Evolutionary conservation across 257 asterid species (phyloP).

Genomic region (Linderniella brevidens): DNA sequence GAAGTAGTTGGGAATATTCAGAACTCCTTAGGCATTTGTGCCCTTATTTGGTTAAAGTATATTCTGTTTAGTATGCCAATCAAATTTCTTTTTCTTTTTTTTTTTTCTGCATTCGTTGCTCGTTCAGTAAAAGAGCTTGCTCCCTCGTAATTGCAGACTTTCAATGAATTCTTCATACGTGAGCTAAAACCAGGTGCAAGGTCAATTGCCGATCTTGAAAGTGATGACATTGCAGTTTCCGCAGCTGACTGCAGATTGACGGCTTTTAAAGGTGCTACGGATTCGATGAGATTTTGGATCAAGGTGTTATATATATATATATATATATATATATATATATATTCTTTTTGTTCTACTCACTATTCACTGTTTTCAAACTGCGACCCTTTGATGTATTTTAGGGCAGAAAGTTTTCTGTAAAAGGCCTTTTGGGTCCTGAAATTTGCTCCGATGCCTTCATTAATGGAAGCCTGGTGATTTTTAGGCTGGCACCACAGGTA

Average conservation of each 20-base stretch:
- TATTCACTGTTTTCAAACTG: background rate
- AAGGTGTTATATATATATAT: slow-evolving; percentile 50
- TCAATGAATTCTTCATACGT: slow-evolving; percentile 79
- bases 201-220: slow-evolving; percentile 41
- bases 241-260: slow-evolving; percentile 91
- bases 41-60: too few relatives aligned
- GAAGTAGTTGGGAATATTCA: background rate
- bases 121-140: slow-evolving; percentile 3
- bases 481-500: slow-evolving; percentile 99
- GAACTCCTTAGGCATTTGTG: too few relatives aligned
- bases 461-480: slow-evolving; percentile 79
- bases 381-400: slow-evolving; percentile 13
- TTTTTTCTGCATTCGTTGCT: background rate
- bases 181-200: slow-evolving; percentile 72
- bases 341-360: background rate
- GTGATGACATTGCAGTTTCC: slow-evolving; percentile 70
- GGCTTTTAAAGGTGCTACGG: slow-evolving; percentile 56
- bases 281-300: slow-evolving; percentile 77
- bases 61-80: background rate
- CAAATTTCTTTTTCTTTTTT: background rate
- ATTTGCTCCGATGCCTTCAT: slow-evolving; percentile 37
- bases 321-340: background rate
- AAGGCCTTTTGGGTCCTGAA: slow-evolving; percentile 85
- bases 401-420: slow-evolving; percentile 87
- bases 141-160: slow-evolving; percentile 61